Percentiles rank a stretch among this genome's conserved stretches.
Evolutionary conservation across 106 monocot species (phyloP).

Genomic region (Iris macrosiphon): DNA sequence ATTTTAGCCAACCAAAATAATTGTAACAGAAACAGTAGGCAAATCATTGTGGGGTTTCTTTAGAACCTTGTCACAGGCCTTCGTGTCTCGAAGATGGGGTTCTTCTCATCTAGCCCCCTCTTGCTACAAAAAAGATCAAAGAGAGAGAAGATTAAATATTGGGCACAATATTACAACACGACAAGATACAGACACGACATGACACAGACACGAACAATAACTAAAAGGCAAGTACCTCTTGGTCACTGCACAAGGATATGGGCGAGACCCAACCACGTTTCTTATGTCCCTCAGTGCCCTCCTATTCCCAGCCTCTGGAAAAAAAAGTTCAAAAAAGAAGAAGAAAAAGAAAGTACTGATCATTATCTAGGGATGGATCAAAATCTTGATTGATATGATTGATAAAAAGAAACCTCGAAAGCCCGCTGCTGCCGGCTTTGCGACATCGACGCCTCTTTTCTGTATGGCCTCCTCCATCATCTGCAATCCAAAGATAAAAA

Average conservation of each 20-base stretch:
- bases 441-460: conserved; percentile 19
- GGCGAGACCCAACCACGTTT: conserved; percentile 42
- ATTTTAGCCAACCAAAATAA: neutral
- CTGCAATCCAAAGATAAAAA: neutral
- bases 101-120: conserved; percentile 19
- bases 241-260: conserved; percentile 32
- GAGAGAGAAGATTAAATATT: neutral
- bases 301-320: conserved; percentile 42
- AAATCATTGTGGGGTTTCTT: neutral
- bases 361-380: no score
- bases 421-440: no score
- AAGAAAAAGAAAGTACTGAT: no score
- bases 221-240: conserved; percentile 27
- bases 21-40: neutral
- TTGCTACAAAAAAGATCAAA: conserved; percentile 27
- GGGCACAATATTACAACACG: no score
- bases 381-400: no score
- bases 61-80: conserved; percentile 78
- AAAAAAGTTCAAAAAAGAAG: no score
- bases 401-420: no score
- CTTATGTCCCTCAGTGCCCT: conserved; percentile 70
- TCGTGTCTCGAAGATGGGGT: conserved; percentile 3
- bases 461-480: conserved; percentile 35
- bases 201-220: neutral
- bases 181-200: neutral